These are phyloP conservation scores for Lentinula aciculospora DNA, from an alignment of 768 basidiomycete genomes.

Conservation along the genomic window DNA sequence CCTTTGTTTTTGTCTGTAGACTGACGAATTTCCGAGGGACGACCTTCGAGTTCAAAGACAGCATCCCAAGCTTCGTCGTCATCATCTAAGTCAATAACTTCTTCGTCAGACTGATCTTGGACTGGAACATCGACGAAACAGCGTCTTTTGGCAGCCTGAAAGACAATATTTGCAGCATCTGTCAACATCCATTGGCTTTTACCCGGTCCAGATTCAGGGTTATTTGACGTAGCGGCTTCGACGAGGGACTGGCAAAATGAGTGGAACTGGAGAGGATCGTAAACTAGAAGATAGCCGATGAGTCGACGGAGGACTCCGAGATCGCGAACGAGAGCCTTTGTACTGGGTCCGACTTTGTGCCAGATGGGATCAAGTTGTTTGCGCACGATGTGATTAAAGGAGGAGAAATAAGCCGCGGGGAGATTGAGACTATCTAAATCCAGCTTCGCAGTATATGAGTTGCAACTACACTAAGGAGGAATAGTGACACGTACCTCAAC, in stretches of 20 bases:
- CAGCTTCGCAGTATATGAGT: conserved; percentile 45
- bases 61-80: conserved; percentile 72
- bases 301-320: conserved; percentile 80
- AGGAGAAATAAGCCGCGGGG: conserved; percentile 90
- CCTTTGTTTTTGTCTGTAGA: background rate
- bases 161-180: conserved; percentile 85
- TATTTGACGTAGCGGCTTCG: conserved; percentile 40
- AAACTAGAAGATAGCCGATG: conserved; percentile 82
- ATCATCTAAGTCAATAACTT: conserved; percentile 38
- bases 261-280: conserved; percentile 88
- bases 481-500: conserved; percentile 44
- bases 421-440: conserved; percentile 91
- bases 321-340: conserved; percentile 87
- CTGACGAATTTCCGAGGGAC: background rate
- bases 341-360: conserved; percentile 93
- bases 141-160: conserved; percentile 33
- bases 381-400: conserved; percentile 86
- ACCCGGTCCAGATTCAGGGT: conserved; percentile 25
- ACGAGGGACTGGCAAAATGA: conserved; percentile 87
- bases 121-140: conserved; percentile 11
- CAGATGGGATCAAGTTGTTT: conserved; percentile 89
- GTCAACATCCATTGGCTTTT: conserved; percentile 87
- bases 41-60: conserved; percentile 56
- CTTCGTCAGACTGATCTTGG: conserved; percentile 16
- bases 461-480: background rate